These are phyloP conservation scores for Hygrophoropsis aurantiaca DNA, from an alignment of 768 basidiomycete species.

Conservation along the genomic window DNA sequence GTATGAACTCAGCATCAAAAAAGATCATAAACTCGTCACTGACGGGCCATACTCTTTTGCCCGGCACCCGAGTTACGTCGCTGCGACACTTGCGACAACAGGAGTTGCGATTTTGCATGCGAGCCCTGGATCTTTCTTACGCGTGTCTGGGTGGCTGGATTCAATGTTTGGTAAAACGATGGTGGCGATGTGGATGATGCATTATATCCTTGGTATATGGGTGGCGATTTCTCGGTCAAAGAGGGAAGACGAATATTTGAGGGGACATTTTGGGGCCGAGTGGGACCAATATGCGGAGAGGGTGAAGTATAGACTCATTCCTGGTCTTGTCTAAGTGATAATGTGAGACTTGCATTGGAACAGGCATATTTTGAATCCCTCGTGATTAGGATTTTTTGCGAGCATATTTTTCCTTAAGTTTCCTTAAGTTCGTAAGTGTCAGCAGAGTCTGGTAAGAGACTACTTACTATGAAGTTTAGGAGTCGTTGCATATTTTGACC, in stretches of 20 bases:
- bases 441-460: constrained; percentile 4
- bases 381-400: too few relatives aligned
- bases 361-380: background rate
- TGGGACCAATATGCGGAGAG: constrained; percentile 22
- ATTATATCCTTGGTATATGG: constrained; percentile 18
- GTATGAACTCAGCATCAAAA: constrained; percentile 31
- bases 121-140: constrained; percentile 28
- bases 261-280: constrained; percentile 16
- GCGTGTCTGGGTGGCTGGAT: constrained; percentile 25
- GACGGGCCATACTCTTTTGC: constrained; percentile 35
- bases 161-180: constrained; percentile 15
- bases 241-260: constrained; percentile 25
- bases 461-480: background rate
- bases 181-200: constrained; percentile 28
- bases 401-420: constrained; percentile 3
- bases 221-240: constrained; percentile 26
- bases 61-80: constrained; percentile 36
- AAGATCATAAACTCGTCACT: constrained; percentile 30
- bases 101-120: constrained; percentile 32
- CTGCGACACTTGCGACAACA: constrained; percentile 16
- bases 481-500: constrained; percentile 19
- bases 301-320: constrained; percentile 28
- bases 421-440: background rate
- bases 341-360: background rate
- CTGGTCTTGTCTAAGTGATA: constrained; percentile 21